Base-by-base conservation (phyloP, 2,329 filamentous ascomycete species). In the Ilyonectria sp. region DNA sequence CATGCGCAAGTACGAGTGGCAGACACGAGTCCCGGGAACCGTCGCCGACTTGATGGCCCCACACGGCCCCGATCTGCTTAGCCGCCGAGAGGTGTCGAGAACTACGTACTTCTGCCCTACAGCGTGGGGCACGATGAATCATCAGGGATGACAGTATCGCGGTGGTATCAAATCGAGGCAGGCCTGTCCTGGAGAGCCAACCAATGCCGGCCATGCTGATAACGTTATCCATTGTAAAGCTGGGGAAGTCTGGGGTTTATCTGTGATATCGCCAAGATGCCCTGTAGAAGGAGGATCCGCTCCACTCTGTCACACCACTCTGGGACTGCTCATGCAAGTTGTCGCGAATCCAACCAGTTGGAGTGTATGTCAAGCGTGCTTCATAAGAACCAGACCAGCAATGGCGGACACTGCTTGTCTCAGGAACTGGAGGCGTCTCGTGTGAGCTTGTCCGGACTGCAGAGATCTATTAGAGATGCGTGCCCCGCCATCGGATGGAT, bases 161-260 rank as follows among this genome's bases (percentile, higher is more conserved):
- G 26, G 2, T 15, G 10, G 9, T 4, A 53, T 21, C 29, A 6
- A 6, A 21, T 52, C 29, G 17, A 52, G 29, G 17, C n/a, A 23
- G 19, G 19, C 19, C 44, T 46, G 44, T 13, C 8, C 44, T 46
- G 11, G 19, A 13, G 29, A 13, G 11, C 26, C 17, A 33, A 8
- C 60, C 60, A 53, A 62, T 37, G 43, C 60, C 40, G 11, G 40
- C 19, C 57, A 46, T 49, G 26, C 63, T 50, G 60, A 43, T 60
- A 55, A 46, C 60, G 55, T 64, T 64, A 53, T 46, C 56, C 63
- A 50, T 13, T 29, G 23, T 31, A 40, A 53, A 63, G 17, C 60
- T 47, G 58, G 63, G 46, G 46, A 49, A 63, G 49, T 33, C 59
- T 44, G 63, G 59, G 49, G 62, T 47, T 19, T 8, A 17, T 26